Percentiles rank a stretch among this genome's conserved stretches.
phyloP scores from a whole-genome alignment of 78 protist species.

The Dictyostelium brefeldianum region DNA sequence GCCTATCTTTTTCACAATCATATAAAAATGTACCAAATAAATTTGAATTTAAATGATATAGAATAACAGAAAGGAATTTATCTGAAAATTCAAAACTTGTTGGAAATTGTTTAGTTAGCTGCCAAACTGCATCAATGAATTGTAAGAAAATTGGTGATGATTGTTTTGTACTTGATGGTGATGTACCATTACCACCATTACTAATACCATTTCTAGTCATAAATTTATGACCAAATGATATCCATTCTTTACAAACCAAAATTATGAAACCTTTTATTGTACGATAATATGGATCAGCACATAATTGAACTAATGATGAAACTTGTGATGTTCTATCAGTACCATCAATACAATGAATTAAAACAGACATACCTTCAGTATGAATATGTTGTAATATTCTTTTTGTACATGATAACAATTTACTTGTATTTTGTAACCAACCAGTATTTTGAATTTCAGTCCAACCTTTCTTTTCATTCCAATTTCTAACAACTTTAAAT shows the following conservation, averaged over 20 bases:
- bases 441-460: slow-evolving; percentile 25
- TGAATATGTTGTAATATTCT: slow-evolving; percentile 38
- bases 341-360: slow-evolving; percentile 98
- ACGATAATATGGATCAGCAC: slow-evolving; percentile 95
- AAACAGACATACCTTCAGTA: slow-evolving; percentile 42
- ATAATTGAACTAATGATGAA: slow-evolving; percentile 74
- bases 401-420: slow-evolving; percentile 37
- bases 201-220: slow-evolving; percentile 68
- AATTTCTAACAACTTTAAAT: slow-evolving; percentile 14
- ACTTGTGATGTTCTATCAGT: slow-evolving; percentile 97
- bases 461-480: slow-evolving; percentile 80
- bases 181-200: background rate
- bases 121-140: slow-evolving; percentile 95
- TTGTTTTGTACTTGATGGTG: slow-evolving; percentile 40
- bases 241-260: slow-evolving; percentile 93
- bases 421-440: slow-evolving; percentile 67
- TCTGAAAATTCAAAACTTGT: slow-evolving; percentile 93
- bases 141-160: slow-evolving; percentile 95
- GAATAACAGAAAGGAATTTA: slow-evolving; percentile 7
- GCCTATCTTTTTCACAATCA: slow-evolving; percentile 54
- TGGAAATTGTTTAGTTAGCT: slow-evolving; percentile 83
- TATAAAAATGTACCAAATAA: slow-evolving; percentile 70
- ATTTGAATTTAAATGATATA: slow-evolving; percentile 68
- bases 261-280: slow-evolving; percentile 92
- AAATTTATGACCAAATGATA: slow-evolving; percentile 91